Base-by-base conservation (phyloP, 1,284 basidiomycete genomes). In the Moesziomyces sp. region DNA sequence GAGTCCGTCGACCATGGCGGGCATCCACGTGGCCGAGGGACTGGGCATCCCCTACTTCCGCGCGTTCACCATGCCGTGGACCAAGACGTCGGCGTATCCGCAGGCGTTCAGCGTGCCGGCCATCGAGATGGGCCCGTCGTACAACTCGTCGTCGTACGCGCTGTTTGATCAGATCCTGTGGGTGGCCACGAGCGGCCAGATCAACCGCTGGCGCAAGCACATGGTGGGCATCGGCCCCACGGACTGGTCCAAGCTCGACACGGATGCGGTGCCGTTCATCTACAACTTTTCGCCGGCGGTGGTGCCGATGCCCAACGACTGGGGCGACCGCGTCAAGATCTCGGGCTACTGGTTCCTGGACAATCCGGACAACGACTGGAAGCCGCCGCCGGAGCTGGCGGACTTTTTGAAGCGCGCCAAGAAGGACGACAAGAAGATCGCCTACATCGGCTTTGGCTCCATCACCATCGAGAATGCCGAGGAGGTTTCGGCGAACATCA, bases 371-470 rank as follows among this genome's bases (percentile, higher is more conserved):
- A 50, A 53, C 13, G 86, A 87, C 46, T 91, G 89, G 89, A 83
- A 84, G 6, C 88, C 90, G 11, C 88, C 90, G 0, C 75, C 85
- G 26, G 86, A 85, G 24, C 85, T 92, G 3, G 71, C 88, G 4
- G 85, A 84, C 10, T 92, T 88, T 80, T 89, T 91, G 83, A 78
- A 81, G 11, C 86, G 88, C 68, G 90, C 90, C 3, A 86, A 87
- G 30, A 77, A 80, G n/a, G 89, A 91, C 61, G 85, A 84, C 5
- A 89, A 89, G 67, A 82, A 81, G 71, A 65, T 82, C 13, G 73
- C 69, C 30, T 82, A 82, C 60, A 82, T 82, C 30, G 80, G 80
- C 5, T 82, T 80, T 40, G 80, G 80, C 26, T 78, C 68, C 88
- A 89, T 89, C 70, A 67, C 85, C 65, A 40, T 74, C 69, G 28